Conservation (phyloP, 495 filamentous ascomycete species). For the Endocarpon pusillum region DNA sequence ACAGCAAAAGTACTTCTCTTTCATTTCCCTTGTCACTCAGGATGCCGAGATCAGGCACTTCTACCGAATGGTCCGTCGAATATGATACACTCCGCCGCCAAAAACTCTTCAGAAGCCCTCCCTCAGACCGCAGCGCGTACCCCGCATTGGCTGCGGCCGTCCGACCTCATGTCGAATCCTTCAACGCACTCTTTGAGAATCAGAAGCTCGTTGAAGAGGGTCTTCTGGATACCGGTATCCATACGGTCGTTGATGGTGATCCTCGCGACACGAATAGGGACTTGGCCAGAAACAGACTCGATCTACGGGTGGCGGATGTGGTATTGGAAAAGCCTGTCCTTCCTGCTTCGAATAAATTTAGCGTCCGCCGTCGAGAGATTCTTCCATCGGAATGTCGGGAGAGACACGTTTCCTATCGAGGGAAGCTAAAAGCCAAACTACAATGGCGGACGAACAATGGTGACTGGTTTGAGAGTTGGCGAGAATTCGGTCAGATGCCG, state of each 20-base stretch:
- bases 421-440: slow-evolving; percentile 61
- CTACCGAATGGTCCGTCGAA: slow-evolving; percentile 60
- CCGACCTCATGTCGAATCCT: slow-evolving; percentile 81
- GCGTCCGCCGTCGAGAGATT: slow-evolving; percentile 59
- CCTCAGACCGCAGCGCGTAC: slow-evolving; percentile 73
- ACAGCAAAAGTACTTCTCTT: no score
- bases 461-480: slow-evolving; percentile 56
- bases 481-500: slow-evolving; percentile 76
- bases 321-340: slow-evolving; percentile 61
- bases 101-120: slow-evolving; percentile 72
- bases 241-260: slow-evolving; percentile 69
- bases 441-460: slow-evolving; percentile 76
- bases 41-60: slow-evolving; percentile 27
- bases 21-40: no score
- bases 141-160: slow-evolving; percentile 69
- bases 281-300: slow-evolving; percentile 49
- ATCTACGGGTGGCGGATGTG: slow-evolving; percentile 55
- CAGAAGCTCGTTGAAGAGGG: slow-evolving; percentile 55
- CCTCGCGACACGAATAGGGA: slow-evolving; percentile 9
- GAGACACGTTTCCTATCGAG: slow-evolving; percentile 79
- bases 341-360: slow-evolving; percentile 63
- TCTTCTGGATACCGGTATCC: slow-evolving; percentile 76
- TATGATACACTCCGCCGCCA: slow-evolving; percentile 72
- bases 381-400: slow-evolving; percentile 88
- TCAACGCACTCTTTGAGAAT: slow-evolving; percentile 76